Evolutionary conservation across 2,329 filamentous ascomycete species (phyloP), one percentile per base, ranked within the genome.

Genomic region (Clarireedia hainanense): DNA sequence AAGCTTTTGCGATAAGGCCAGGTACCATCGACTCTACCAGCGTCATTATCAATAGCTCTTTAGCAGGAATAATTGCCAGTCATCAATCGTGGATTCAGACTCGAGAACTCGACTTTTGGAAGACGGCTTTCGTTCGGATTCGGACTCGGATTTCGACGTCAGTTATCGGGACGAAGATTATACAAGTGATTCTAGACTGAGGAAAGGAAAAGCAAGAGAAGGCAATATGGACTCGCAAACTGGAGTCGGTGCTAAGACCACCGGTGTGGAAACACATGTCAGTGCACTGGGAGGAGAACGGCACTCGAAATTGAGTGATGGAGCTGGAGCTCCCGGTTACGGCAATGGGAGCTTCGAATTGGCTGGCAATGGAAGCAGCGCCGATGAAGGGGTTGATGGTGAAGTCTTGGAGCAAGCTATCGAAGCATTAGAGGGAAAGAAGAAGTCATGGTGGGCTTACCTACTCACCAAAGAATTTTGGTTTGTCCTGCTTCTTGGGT

Each of bases 401-500:
- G 62, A 61, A 42, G 59, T 65, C 36, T 50, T 68, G 52, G 64
- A 61, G 27, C 60, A 63, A 52, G 81, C 78, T 37, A 74, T 85
- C 49, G 74, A 79, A 56, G 72, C 75, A 42, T 73, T 86, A 63
- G 79, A 85, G 70, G 71, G 74, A 54, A 73, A 72, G 63, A 75
- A 76, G 30, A 74, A 75, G 46, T 74, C 73, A 61, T 86, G 83
- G 83, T 86, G 80, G 73, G 79, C 86, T 45, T 97, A 94, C 73
- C 76, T 97, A 60, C 80, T 78, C 64, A 96, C 91, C 10, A 79
- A 79, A 67, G 89, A 96, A 69, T 97, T 99, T 70, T 97, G 90
- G 82, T 75, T 89, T 63, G 84, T 95, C 45, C 76, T 97, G 64
- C 58, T 83, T 49, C 74, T 97, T 58, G 91, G 91, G 75, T 84